Evolutionary conservation across 2,329 filamentous ascomycete genomes (phyloP).

Genomic region (Leptoxyphium fumago): DNA sequence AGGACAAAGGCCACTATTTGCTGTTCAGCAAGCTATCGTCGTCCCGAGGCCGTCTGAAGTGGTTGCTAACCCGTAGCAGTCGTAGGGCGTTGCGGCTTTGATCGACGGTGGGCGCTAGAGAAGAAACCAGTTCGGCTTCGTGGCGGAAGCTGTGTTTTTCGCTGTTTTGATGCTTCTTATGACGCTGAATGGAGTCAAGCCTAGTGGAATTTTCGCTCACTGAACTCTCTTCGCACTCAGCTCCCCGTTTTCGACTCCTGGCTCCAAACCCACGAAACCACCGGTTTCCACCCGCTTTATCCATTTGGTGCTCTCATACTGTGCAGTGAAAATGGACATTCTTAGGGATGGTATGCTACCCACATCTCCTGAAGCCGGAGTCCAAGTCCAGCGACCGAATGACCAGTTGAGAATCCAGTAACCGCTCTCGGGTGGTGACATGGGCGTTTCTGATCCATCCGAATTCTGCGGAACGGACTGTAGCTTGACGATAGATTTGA

Average conservation of each 20-base stretch:
- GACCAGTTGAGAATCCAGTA: constrained; percentile 95
- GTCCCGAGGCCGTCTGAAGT: no score
- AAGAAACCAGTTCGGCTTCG: no score
- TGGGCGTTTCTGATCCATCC: constrained; percentile 17
- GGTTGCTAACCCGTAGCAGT: no score
- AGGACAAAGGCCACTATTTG: no score
- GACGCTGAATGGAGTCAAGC: neutral
- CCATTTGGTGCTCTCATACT: constrained; percentile 63
- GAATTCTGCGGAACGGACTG: constrained; percentile 24
- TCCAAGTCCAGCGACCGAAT: constrained; percentile 84
- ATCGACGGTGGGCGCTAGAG: no score
- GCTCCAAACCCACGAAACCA: constrained; percentile 12
- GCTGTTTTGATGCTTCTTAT: no score
- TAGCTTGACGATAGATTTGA: constrained; percentile 55
- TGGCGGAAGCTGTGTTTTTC: no score
- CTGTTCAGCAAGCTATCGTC: no score
- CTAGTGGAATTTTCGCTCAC: constrained; percentile 5
- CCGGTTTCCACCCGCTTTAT: constrained; percentile 50
- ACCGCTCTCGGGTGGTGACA: constrained; percentile 4
- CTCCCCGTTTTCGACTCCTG: constrained; percentile 24
- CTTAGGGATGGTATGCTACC: constrained; percentile 40
- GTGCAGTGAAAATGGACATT: constrained; percentile 62
- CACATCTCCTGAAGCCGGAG: constrained; percentile 7
- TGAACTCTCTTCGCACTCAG: constrained; percentile 33
- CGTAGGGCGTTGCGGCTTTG: no score